phyloP scores from a whole-genome alignment of 2,329 filamentous ascomycete species.

The Claviceps pazoutovae region DNA sequence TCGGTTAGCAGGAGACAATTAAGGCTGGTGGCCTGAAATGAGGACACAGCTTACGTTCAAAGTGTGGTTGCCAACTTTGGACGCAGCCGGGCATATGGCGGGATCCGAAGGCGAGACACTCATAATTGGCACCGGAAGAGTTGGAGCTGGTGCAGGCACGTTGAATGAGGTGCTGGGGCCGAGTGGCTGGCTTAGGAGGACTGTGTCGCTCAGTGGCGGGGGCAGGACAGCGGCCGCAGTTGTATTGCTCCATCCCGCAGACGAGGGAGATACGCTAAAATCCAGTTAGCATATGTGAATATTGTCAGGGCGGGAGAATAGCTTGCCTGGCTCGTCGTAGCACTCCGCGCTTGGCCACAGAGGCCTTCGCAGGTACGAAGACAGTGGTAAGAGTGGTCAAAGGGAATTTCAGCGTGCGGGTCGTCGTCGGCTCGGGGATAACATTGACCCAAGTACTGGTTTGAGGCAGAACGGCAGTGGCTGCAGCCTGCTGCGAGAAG shows the following conservation, averaged over 20 bases:
- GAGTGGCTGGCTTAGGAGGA: neutral
- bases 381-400: constrained; percentile 24
- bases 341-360: constrained; percentile 12
- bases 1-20: constrained; percentile 6
- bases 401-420: constrained; percentile 25
- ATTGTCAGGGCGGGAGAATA: neutral
- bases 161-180: neutral
- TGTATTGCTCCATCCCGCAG: constrained; percentile 18
- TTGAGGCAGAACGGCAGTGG: constrained; percentile 10
- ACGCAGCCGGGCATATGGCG: constrained; percentile 15
- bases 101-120: constrained; percentile 6
- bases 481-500: constrained; percentile 7
- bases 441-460: constrained; percentile 27
- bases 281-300: neutral
- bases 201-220: neutral
- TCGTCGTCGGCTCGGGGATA: constrained; percentile 24
- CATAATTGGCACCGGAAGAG: neutral
- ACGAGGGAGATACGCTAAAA: constrained; percentile 9
- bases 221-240: constrained; percentile 9
- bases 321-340: constrained; percentile 18
- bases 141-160: neutral
- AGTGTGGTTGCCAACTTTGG: constrained; percentile 23
- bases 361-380: constrained; percentile 10
- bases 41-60: constrained; percentile 20
- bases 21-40: neutral